Conservation (phyloP, 371 early-diverging fungal species). For the Actinomucor elegans region DNA sequence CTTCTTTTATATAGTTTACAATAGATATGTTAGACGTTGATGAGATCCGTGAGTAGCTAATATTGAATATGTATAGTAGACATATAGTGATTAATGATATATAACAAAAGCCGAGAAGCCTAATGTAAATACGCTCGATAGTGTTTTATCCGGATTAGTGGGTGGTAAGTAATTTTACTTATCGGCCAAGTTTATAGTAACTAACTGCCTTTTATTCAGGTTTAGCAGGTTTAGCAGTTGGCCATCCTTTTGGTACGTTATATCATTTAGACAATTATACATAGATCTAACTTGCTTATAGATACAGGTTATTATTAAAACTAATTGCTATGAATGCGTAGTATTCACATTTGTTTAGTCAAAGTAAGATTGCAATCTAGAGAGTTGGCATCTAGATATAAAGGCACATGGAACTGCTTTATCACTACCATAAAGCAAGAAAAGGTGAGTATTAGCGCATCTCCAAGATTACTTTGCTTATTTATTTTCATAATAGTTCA, state of each 20-base stretch:
- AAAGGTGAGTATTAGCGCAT: conserved; percentile 39
- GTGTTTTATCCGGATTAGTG: conserved; percentile 57
- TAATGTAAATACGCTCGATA: conserved; percentile 44
- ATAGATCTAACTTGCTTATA: conserved; percentile 5
- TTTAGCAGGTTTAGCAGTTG: conserved; percentile 62
- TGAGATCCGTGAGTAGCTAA: conserved; percentile 34
- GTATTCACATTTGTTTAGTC: conserved; percentile 25
- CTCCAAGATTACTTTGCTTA: not conserved
- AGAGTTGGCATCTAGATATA: conserved; percentile 52
- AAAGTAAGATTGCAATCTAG: conserved; percentile 63
- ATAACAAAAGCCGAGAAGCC: conserved; percentile 31
- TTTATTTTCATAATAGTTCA: conserved; percentile 34
- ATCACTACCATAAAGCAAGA: conserved; percentile 57
- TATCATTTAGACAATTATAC: not conserved
- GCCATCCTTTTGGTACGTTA: conserved; percentile 69
- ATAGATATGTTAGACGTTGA: conserved; percentile 34
- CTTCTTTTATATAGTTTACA: conserved; percentile 1
- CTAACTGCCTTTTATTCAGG: conserved; percentile 34
- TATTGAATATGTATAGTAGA: not conserved
- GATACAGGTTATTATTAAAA: conserved; percentile 49
- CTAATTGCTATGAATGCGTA: too few species aligned
- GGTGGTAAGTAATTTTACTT: conserved; percentile 42
- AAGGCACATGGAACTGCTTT: conserved; percentile 66
- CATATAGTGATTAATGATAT: not conserved
- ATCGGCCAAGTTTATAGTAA: not conserved